phyloP scores from a whole-genome alignment of 2,329 filamentous ascomycete species.

The Alternaria consortialis region DNA sequence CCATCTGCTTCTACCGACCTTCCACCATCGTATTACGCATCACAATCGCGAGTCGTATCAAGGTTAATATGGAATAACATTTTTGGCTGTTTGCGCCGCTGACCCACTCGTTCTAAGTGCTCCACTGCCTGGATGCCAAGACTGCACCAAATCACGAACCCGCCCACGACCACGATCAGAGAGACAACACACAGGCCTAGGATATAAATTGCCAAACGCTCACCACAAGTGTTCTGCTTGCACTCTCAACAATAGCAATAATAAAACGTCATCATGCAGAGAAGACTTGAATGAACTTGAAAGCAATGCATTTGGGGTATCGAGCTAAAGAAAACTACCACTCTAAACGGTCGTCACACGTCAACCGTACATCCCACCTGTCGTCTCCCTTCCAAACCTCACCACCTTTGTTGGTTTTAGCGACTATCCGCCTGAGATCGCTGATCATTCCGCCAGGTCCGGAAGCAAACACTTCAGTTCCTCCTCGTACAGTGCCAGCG shows the following conservation, averaged over 20 bases:
- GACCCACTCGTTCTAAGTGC: background rate
- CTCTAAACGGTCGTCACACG: constrained; percentile 46
- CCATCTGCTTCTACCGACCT: background rate
- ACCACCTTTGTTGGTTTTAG: constrained; percentile 39
- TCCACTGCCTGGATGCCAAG: background rate
- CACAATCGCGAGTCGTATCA: background rate
- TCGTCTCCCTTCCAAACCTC: constrained; percentile 47
- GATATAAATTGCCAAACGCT: background rate
- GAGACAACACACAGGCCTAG: background rate
- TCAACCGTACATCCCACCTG: constrained; percentile 41
- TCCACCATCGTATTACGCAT: background rate
- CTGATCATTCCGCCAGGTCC: constrained; percentile 47
- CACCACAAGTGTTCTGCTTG: background rate
- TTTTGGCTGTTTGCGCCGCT: background rate
- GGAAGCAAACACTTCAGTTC: constrained; percentile 44
- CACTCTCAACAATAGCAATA: background rate
- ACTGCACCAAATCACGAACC: background rate
- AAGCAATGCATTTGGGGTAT: constrained; percentile 30
- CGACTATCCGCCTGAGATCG: constrained; percentile 44
- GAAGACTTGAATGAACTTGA: background rate
- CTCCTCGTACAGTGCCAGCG: constrained; percentile 31
- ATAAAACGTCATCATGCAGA: background rate
- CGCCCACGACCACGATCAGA: background rate
- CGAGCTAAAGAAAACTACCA: constrained; percentile 36
- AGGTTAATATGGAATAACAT: background rate